Base-by-base conservation (phyloP, 345 rosid species). In the Pseudoturritis turrita region DNA sequence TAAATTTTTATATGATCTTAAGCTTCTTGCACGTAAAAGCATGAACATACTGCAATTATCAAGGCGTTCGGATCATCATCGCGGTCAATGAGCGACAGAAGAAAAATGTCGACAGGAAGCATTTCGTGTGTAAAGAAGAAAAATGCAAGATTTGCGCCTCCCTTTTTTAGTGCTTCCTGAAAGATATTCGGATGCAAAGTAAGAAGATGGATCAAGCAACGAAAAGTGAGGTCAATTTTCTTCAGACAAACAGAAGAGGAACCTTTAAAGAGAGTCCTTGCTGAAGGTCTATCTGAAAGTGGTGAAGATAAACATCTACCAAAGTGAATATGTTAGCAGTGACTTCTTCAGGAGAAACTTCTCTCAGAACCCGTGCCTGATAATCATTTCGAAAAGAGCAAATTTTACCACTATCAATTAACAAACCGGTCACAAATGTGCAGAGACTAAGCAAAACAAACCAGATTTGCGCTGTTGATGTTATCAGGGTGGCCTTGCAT, bases 21-120 rank as follows among this genome's bases (percentile, higher is more conserved):
- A n/a, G 44, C 50, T 52, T 61, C 31, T 14, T 55, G 46, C 37
- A 47, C 17, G 3, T 37, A 39, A 39, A 33, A 35, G 41, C 19
- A 68, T 65, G 71, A 60, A 43, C 82, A 59, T 87, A 95, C 98
- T 89, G 93, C 94, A 74, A 95, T 89, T 44, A 35, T 89, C 76
- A 95, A 81, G 36, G 99, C 98, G 81, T 89, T 93, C 8, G 92
- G 92, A 80, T 95, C 96, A 83, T 95, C 98, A 58, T 95, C 97
- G 18, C 98, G 96, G 72, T 95, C 99, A 29, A 81, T 88, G 57
- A 95, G 97, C 3, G 99, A 91, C 57, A 95, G 81, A 68, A 95
- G 92, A 82, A 95, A 86, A 49, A 91, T 88, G 80, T 95, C 99
- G 77, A 91, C 79, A 60, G 99, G 99, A 71, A 95, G 92, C 77